phyloP scores from a whole-genome alignment of 2,329 filamentous ascomycete species.

The Alternaria longipes region DNA sequence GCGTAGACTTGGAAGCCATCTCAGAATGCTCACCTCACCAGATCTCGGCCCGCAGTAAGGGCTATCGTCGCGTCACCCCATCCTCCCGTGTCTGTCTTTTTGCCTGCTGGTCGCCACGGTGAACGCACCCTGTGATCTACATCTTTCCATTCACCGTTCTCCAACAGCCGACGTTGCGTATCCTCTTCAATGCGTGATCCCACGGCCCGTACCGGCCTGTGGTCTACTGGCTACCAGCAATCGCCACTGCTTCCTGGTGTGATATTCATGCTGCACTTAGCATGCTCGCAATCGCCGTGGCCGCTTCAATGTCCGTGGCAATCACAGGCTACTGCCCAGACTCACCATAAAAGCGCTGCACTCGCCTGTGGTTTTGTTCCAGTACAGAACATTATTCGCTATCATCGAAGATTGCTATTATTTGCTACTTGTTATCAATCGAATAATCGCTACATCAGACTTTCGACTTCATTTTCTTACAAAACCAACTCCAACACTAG shows the following conservation, averaged over 20 bases:
- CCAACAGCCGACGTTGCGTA: conserved; percentile 5
- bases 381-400: neutral
- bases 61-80: conserved; percentile 23
- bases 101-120: conserved; percentile 12
- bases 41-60: conserved; percentile 6
- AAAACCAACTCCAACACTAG: neutral
- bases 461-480: neutral
- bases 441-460: neutral
- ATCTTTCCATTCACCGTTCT: conserved; percentile 10
- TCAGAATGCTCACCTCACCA: conserved; percentile 7
- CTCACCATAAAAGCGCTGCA: conserved; percentile 12
- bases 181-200: conserved; percentile 7
- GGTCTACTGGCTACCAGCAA: conserved; percentile 8
- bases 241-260: conserved; percentile 18
- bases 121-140: conserved; percentile 3
- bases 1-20: conserved; percentile 7
- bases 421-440: neutral
- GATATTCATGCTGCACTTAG: conserved; percentile 12
- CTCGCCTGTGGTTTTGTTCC: neutral
- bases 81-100: neutral
- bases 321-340: conserved; percentile 8
- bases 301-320: conserved; percentile 11
- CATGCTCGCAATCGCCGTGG: conserved; percentile 16
- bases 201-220: neutral
- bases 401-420: conserved; percentile 1